These are phyloP conservation scores for Solanum sejunctum DNA, from an alignment of 257 asterid genomes.

Conservation along the genomic window DNA sequence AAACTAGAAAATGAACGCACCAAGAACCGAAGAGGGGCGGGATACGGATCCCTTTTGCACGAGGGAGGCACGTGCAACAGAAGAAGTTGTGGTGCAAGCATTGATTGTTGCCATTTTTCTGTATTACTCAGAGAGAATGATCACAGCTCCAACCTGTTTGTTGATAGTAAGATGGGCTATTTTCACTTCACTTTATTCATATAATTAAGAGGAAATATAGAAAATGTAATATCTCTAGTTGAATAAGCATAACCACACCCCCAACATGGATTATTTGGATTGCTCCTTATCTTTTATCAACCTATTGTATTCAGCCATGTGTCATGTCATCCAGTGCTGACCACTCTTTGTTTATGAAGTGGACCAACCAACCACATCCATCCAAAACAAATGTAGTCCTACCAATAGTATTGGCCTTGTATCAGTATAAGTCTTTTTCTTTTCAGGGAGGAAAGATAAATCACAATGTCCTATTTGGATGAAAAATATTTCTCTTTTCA, in stretches of 20 bases:
- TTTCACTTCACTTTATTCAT: not conserved
- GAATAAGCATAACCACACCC: not conserved
- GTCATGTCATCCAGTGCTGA: not conserved
- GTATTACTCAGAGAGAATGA: not conserved
- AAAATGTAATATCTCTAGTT: not conserved
- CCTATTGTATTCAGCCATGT: not conserved
- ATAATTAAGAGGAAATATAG: not conserved
- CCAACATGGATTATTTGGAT: slow-evolving; percentile 1
- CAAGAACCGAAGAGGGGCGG: slow-evolving; percentile 29
- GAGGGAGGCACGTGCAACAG: slow-evolving; percentile 47
- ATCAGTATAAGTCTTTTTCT: no score
- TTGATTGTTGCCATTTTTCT: slow-evolving; percentile 26
- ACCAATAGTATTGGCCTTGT: no score
- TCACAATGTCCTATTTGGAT: no score
- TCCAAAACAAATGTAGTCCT: not conserved
- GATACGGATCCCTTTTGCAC: slow-evolving; percentile 27
- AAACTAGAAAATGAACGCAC: slow-evolving; percentile 10
- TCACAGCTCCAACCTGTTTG: not conserved
- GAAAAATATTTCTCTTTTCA: no score
- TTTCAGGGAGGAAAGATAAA: no score
- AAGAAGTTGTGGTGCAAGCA: slow-evolving; percentile 50
- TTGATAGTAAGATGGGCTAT: not conserved
- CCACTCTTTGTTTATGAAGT: not conserved
- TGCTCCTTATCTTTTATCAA: not conserved
- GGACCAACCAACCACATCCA: not conserved